Base-by-base conservation (phyloP, 2,329 filamentous ascomycete genomes). In the Trichoderma sp. region DNA sequence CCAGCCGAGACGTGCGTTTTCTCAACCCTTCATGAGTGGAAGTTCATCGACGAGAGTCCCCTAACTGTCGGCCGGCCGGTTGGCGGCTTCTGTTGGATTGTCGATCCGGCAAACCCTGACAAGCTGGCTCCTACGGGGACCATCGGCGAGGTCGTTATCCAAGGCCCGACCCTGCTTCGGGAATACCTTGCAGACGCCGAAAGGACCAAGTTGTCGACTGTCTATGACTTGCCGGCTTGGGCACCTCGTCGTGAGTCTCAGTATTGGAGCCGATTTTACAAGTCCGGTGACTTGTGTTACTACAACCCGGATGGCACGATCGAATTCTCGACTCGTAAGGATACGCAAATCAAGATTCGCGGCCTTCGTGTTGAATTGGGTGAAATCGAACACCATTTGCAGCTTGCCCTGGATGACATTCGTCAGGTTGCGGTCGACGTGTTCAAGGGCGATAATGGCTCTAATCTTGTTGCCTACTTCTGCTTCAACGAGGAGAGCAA, bases 71-170 rank as follows among this genome's bases (percentile, higher is more conserved):
- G 64, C 1, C 39, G 43, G n/a, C 57, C 57, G 10, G 58, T 65
- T 7, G 63, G 63, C n/a, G 17, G 63, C n/a, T 62, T 63, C 58
- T 67, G 59, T n/a, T 67, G 65, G 66, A 34, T 67, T 48, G 65
- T 58, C 21, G 60, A 65, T 26, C 28, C 60, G 5, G 45, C 48
- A 26, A 45, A 67, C 39, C 44, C 55, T 0, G 45, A 55, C 14
- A 64, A 63, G 3, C 15, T 67, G 0, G 63, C 63, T 12, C 63
- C 63, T 39, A 43, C 21, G 7, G 63, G 63, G n/a, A 44, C 50
- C 6, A 3, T 63, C 21, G 63, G 63, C 2, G 63, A 65, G n/a
- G 5, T 65, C 2, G 5, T 65, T 4, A 39, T 65, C 4, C 57
- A 65, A 44, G 63, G 63, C 2, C 63, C 63, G 5, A 65, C 63